Percentiles rank a stretch among this genome's conserved stretches.
phyloP scores from a whole-genome alignment of 352 stramenopile species.

The Pythium plurisporium region DNA sequence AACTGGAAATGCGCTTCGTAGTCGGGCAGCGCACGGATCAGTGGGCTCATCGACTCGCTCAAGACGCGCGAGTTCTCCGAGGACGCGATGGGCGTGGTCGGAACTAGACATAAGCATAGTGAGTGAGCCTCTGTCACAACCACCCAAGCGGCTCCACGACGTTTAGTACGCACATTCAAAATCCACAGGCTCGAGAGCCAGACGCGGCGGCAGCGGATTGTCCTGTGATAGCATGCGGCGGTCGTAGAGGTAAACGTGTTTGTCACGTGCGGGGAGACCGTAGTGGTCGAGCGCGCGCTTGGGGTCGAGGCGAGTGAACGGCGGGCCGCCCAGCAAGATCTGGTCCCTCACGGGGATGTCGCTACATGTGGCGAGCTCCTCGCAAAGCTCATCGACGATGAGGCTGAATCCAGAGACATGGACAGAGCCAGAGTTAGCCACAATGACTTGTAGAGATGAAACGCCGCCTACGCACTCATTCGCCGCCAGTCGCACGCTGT shows the following conservation, averaged over 20 bases:
- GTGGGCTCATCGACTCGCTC: constrained; percentile 72
- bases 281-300: constrained; percentile 66
- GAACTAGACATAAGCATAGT: constrained; percentile 29
- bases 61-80: constrained; percentile 67
- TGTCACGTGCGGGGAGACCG: constrained; percentile 46
- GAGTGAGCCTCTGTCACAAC: not conserved
- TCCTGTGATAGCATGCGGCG: constrained; percentile 74
- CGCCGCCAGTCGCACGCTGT: constrained; percentile 22
- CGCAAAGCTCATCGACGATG: constrained; percentile 60
- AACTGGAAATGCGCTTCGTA: constrained; percentile 82
- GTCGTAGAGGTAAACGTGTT: constrained; percentile 82
- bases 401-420: constrained; percentile 29
- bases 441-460: too few species aligned
- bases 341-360: constrained; percentile 63
- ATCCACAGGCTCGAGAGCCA: constrained; percentile 39
- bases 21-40: constrained; percentile 72
- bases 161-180: constrained; percentile 26
- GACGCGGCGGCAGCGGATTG: constrained; percentile 26
- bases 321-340: constrained; percentile 75
- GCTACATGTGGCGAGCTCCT: constrained; percentile 51
- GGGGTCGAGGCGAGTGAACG: constrained; percentile 72
- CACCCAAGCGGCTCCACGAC: not conserved
- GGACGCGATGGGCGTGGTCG: constrained; percentile 42
- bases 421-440: not conserved
- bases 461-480: constrained; percentile 56